Evolutionary conservation across 177 flowering plant genomes (phyloP).

Genomic region (Vitis hybrid): DNA sequence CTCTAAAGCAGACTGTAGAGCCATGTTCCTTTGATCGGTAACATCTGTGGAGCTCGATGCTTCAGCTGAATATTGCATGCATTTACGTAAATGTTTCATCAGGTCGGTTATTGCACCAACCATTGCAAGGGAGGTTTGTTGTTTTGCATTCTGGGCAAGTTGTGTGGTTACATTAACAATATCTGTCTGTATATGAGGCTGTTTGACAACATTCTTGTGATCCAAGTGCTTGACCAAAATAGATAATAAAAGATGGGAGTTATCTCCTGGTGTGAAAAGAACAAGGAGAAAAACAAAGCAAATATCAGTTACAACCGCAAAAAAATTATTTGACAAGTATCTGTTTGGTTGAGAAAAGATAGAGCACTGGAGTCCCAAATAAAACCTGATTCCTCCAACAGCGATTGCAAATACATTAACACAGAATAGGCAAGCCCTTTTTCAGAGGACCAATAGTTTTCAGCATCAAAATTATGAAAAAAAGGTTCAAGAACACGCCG

Average conservation of each 20-base stretch:
- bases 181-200: conserved; percentile 52
- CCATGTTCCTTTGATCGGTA: conserved; percentile 33
- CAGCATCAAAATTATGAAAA: conserved; percentile 68
- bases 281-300: background rate
- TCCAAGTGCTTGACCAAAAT: conserved; percentile 87
- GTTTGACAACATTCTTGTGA: conserved; percentile 71
- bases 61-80: conserved; percentile 69
- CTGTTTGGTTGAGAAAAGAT: background rate
- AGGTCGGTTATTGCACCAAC: conserved; percentile 66
- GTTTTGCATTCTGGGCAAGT: conserved; percentile 54
- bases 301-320: conserved; percentile 3
- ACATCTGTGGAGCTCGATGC: conserved; percentile 31
- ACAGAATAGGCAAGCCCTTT: conserved; percentile 71
- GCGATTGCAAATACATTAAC: conserved; percentile 56
- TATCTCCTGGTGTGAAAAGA: conserved; percentile 40
- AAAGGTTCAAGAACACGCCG: conserved; percentile 89
- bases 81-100: conserved; percentile 73
- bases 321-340: background rate
- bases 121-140: conserved; percentile 56
- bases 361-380: background rate
- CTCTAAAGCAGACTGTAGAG: conserved; percentile 66
- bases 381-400: conserved; percentile 77
- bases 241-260: conserved; percentile 60
- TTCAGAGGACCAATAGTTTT: conserved; percentile 65
- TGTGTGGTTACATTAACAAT: conserved; percentile 52